Evolutionary conservation across 768 basidiomycete genomes (phyloP).

Genomic region (Boletellus ananas): DNA sequence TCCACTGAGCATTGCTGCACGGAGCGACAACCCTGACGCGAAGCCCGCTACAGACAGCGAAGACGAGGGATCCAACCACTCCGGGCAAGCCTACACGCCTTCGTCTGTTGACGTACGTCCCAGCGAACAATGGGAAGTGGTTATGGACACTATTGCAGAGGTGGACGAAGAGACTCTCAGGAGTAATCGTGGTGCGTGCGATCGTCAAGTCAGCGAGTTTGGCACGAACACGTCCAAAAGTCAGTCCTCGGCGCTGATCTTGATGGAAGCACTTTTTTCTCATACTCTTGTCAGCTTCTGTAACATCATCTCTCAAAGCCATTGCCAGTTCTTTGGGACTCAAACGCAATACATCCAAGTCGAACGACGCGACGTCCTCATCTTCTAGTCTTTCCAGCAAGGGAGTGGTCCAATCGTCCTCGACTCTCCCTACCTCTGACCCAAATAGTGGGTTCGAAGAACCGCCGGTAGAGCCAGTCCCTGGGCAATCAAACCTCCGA

Average conservation of each 20-base stretch:
- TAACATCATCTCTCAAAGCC: slow-evolving; percentile 70
- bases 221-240: slow-evolving; percentile 67
- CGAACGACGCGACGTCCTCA: slow-evolving; percentile 20
- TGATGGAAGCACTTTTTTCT: neutral
- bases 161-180: slow-evolving; percentile 46
- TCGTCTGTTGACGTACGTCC: slow-evolving; percentile 41
- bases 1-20: slow-evolving; percentile 51
- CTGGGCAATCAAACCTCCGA: slow-evolving; percentile 54
- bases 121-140: slow-evolving; percentile 80
- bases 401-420: slow-evolving; percentile 18
- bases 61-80: slow-evolving; percentile 27
- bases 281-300: slow-evolving; percentile 41
- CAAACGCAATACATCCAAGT: slow-evolving; percentile 41
- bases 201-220: slow-evolving; percentile 58
- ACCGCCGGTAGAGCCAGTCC: slow-evolving; percentile 44
- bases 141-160: slow-evolving; percentile 81
- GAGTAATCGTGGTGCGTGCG: slow-evolving; percentile 40
- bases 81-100: slow-evolving; percentile 8
- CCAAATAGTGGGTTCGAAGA: slow-evolving; percentile 14
- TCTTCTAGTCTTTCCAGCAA: slow-evolving; percentile 28
- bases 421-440: slow-evolving; percentile 30
- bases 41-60: slow-evolving; percentile 32
- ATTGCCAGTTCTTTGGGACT: slow-evolving; percentile 74
- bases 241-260: slow-evolving; percentile 30
- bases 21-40: slow-evolving; percentile 41